Evolutionary conservation across 768 basidiomycete species (phyloP), one percentile per base, ranked within the genome.

Genomic region (Pleurotus djamor): DNA sequence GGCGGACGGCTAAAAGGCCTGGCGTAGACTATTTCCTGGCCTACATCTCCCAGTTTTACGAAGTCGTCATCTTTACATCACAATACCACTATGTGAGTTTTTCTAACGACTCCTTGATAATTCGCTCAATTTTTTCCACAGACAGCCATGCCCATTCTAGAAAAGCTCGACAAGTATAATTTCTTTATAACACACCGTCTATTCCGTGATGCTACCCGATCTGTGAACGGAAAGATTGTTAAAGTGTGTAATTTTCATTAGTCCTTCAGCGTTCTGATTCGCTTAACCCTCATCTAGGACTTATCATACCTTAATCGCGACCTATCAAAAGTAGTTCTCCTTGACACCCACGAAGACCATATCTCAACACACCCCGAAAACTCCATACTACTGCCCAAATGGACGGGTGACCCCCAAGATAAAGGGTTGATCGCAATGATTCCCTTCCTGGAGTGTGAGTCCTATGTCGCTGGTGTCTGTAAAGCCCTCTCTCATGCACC

Each of bases 1-100:
- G 97, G 96, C 81, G 94, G 64, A 98, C 96, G 3, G 96, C 96
- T 4, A 99, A 98, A 75, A 87, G 97, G 36, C 96, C 97, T 1
- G 97, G 97, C 4, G 92, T 95, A 13, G 97, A 99, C 69, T 98
- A 99, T 75, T 99, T 99, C 83, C 80, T 99, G 36, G 96, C 86
- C 32, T 99, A 99, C 71, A 84, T 99, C 50, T 93, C 94, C 0
- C 96, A 98, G 68, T 99, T 98, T 77, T 99, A 94, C 71, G 97
- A 99, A 78, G 85, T 98, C 59, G 96, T 98, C 36, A 79, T 99
- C 57, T 99, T 98, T 76, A 98, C 96, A 8, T 83, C 87, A 14
- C 94, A 96, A 74, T 84, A 91, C 58, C 80, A 83, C 67, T 98
- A 96, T 72, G 96, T 96, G 64, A 51, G 92, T 82, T 38, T 61